Base-by-base conservation (phyloP, 2,329 filamentous ascomycete species). In the Sarocladium strictum region DNA sequence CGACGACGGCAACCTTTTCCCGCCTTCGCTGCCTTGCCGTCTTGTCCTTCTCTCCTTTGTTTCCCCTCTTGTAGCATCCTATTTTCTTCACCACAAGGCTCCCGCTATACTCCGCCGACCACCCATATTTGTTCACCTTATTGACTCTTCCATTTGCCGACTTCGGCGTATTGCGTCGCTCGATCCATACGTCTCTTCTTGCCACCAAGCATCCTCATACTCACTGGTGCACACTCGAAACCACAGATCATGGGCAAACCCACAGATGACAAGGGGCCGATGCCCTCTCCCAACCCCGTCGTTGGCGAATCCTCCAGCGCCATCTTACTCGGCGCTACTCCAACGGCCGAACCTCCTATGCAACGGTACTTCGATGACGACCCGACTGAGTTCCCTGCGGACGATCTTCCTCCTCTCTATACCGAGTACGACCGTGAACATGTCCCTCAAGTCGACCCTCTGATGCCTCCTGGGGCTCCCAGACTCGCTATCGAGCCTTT, bases 381-480 rank as follows among this genome's bases (percentile, higher is more conserved):
- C 55, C 61, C 65, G 1, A 63, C 68, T 27, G 67, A 72, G 35
- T 60, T 70, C 45, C 58, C 61, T 12, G 58, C 61, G 49, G 69
- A 75, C 55, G 73, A 77, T 56, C 67, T 77, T 2, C 76, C 75
- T 9, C 76, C 76, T 1, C 69, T 74, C 24, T 78, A 78, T 58
- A 63, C 63, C 56, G 70, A 75, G 43, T 70, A 75, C 37, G 62
- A 62, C 17, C 58, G 59, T 53, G 58, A 57, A 29, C 32, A 38
- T 49, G 24, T 53, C 15, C 54, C 29, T 3, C 55, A 58, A 38
- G 56, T 61, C 17, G 57, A 66, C 53, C 66, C 64, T 14, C 62
- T 68, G 11, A 33, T 62, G 41, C 62, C 63, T 9, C 23, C 26
- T n/a, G 57, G 54, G 38, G 38, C 56, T 27, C 40, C 52, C 10